These are phyloP conservation scores for Phytophthora vignae DNA, from an alignment of 352 stramenopile species.

Conservation along the genomic window DNA sequence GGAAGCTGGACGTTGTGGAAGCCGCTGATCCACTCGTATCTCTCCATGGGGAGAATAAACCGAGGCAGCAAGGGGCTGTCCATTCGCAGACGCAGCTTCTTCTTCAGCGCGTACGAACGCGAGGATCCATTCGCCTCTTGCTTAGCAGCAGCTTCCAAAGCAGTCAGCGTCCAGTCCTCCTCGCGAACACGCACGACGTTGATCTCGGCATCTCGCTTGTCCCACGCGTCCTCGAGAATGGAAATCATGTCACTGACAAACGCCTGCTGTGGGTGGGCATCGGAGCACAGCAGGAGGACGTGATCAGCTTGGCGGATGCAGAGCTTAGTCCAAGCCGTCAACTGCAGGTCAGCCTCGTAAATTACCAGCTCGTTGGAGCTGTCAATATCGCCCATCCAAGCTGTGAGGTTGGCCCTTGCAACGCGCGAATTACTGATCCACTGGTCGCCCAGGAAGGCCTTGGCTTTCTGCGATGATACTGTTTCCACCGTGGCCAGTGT, in stretches of 20 bases:
- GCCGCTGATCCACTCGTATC: constrained; percentile 87
- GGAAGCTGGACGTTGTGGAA: constrained; percentile 89
- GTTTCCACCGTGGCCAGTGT: constrained; percentile 72
- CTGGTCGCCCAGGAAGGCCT: constrained; percentile 64
- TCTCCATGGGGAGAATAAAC: constrained; percentile 83
- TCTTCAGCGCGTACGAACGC: constrained; percentile 60
- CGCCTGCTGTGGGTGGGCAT: constrained; percentile 67
- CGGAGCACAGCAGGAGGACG: constrained; percentile 83
- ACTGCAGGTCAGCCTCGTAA: constrained; percentile 76
- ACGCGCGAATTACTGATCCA: constrained; percentile 80
- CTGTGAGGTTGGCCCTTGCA: constrained; percentile 67
- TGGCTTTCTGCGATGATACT: constrained; percentile 79
- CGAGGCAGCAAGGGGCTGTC: constrained; percentile 68
- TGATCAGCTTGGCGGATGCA: constrained; percentile 89
- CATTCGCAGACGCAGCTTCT: constrained; percentile 64
- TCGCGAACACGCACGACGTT: constrained; percentile 84
- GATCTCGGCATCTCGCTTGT: constrained; percentile 75
- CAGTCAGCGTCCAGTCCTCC: constrained; percentile 76
- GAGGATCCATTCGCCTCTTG: constrained; percentile 58
- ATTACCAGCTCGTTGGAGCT: constrained; percentile 81
- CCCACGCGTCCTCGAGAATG: constrained; percentile 75
- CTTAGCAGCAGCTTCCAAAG: constrained; percentile 56
- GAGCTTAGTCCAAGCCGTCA: constrained; percentile 84
- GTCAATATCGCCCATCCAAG: constrained; percentile 87
- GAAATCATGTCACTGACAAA: constrained; percentile 78